phyloP scores from a whole-genome alignment of 176 grass and related monocot species.

The Phragmites australis region DNA sequence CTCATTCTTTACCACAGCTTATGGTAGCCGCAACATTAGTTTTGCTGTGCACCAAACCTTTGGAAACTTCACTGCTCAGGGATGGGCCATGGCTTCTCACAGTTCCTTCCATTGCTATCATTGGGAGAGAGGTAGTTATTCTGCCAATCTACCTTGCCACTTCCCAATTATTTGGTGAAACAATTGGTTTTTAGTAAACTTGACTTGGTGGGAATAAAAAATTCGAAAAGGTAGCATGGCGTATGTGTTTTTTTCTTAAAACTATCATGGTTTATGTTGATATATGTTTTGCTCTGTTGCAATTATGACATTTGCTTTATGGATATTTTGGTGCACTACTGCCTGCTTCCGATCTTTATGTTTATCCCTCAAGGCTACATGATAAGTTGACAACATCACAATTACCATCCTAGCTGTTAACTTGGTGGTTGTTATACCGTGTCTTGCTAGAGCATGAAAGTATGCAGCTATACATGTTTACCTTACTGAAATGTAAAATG shows the following conservation, averaged over 20 bases:
- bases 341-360: slow-evolving; percentile 10
- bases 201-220: neutral
- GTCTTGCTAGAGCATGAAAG: neutral
- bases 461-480: neutral
- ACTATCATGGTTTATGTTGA: neutral
- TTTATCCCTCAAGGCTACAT: neutral
- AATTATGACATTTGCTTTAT: slow-evolving; percentile 5
- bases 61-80: slow-evolving; percentile 64
- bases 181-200: neutral
- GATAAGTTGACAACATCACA: slow-evolving; percentile 12
- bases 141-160: neutral
- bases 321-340: neutral
- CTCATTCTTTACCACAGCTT: slow-evolving; percentile 60
- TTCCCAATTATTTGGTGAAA: slow-evolving; percentile 3
- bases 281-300: slow-evolving; percentile 19
- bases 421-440: slow-evolving; percentile 8
- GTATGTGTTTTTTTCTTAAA: neutral
- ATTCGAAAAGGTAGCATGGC: slow-evolving; percentile 1
- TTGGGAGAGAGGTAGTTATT: slow-evolving; percentile 94
- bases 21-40: slow-evolving; percentile 97
- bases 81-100: slow-evolving; percentile 83
- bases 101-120: slow-evolving; percentile 95
- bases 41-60: slow-evolving; percentile 80
- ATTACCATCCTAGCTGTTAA: neutral
- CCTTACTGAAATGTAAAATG: neutral